These are phyloP conservation scores for Nannochloropsis granulata DNA, from an alignment of 108 stramenopile species.

Conservation along the genomic window DNA sequence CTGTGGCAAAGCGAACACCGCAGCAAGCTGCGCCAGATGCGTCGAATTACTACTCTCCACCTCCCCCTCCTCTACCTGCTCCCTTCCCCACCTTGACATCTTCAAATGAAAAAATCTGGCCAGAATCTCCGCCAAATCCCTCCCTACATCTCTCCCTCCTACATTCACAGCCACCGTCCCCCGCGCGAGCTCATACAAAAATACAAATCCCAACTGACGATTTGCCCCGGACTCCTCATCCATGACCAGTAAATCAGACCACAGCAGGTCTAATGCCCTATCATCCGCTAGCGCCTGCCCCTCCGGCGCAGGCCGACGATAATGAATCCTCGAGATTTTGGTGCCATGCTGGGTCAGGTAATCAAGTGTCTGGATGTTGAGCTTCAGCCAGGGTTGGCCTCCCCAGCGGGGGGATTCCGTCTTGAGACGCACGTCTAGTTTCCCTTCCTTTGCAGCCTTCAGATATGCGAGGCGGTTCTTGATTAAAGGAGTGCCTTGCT, in stretches of 20 bases:
- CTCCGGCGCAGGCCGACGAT: not conserved
- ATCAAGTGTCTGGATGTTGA: not conserved
- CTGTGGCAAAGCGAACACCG: not conserved
- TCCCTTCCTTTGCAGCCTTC: not conserved
- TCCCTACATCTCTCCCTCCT: not conserved
- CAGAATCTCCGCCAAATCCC: not conserved
- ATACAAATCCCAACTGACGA: not conserved
- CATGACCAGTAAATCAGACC: not conserved
- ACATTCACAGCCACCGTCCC: not conserved
- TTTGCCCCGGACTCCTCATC: not conserved
- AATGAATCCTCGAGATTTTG: not conserved
- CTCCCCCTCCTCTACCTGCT: not conserved
- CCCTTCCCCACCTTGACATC: not conserved
- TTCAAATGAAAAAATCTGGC: not conserved
- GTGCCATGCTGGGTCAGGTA: not conserved
- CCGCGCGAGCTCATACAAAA: not conserved
- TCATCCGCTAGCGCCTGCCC: not conserved
- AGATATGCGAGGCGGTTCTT: constrained; percentile 18
- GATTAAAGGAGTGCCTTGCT: constrained; percentile 14
- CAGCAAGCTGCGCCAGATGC: not conserved
- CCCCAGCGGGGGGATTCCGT: not conserved
- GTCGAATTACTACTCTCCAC: not conserved
- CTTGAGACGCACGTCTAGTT: not conserved
- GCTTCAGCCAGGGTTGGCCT: not conserved
- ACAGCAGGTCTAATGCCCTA: not conserved